Base-by-base conservation (phyloP, 2,329 filamentous ascomycete species). In the Xylariaceae sp. region DNA sequence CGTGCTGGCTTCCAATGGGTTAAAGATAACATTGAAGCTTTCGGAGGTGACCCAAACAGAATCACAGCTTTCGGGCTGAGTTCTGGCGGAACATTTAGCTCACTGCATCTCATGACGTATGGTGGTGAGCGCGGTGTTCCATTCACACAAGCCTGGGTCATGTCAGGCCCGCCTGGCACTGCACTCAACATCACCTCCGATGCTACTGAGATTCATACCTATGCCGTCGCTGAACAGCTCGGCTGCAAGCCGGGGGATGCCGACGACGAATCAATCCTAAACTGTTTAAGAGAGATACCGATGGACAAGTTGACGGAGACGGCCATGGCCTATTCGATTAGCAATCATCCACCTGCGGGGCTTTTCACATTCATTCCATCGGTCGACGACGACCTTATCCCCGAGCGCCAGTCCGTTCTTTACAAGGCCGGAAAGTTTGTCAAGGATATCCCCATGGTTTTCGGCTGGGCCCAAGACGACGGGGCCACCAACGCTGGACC, bases 121-220 rank as follows among this genome's bases (percentile, higher is more conserved):
- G 52, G 52, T 1, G 52, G 52, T 15, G 57, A 53, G 53, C 47
- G 63, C 30, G 68, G 67, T 1, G 66, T 68, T 1, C 68, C 68
- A 1, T 71, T 71, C 32, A 63, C 61, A 1, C 63, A 64, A 40
- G 61, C 53, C 1, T 71, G 68, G 68, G 54, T 58, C 3, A 71
- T 71, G 67, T 68, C 66, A 3, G 68, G 68, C 1, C 68, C 67
- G 7, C 68, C 68, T 4, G 68, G 67, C 13, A 70, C 64, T 3
- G 67, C 65, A 1, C 45, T 70, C 9, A 70, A 70, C 18, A 63
- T 67, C 15, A 65, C 64, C 0, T 61, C 61, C 18, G 66, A 69
- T 40, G 63, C 62, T 1, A 67, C 62, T 1, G 61, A 67, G 51
- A 47, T 48, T 15, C 66, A 68, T 45, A 67, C 66, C 1, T 56